Base-by-base conservation (phyloP, 805 yeast genomes). In the Saccharomycopsis vini region DNA sequence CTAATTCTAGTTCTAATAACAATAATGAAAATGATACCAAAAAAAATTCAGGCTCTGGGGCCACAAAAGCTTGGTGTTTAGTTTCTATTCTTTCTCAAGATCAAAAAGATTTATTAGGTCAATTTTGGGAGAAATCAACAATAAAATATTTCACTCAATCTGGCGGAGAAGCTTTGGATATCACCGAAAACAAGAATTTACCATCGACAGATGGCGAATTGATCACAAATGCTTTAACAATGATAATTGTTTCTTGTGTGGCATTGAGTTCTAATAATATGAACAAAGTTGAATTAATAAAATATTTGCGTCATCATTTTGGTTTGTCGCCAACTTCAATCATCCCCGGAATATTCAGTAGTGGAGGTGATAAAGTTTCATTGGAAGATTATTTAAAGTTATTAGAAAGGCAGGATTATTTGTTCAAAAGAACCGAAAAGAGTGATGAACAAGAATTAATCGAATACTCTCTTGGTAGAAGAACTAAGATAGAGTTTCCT, bases 221-320 rank as follows among this genome's bases (percentile, higher is more conserved):
- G 3, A 36, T 50, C 15, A 23, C 50, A 2, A 52, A 50, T 23
- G 62, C 61, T 0, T 28, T 60, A 0, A 45, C 52, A 1, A 24
- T 57, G 13, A 45, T 56, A 1, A 41, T 58, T 7, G 20, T 58
- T 1, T 49, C 54, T 18, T 31, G 56, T 4, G 45, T 60, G 3
- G 50, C 56, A 3, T 50, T 60, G 1, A 49, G 52, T 6, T 47
- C 50, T 4, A 60, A 60, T 34, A 58, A 55, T 40, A 50, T 60
- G 38, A 68, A 64, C 36, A 75, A 72, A 42, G 66, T 56, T 7
- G 68, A 63, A 47, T 59, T 73, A 40, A 32, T 71, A 30, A 49
- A 62, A 44, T 64, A 67, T 1, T 58, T 73, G 52, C 52, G 58
- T 45, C 57, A 54, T 18, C 69, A 71, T 16, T 64, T 66, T 30